phyloP scores from a whole-genome alignment of 177 flowering plant genomes.

The Telopea speciosissima region DNA sequence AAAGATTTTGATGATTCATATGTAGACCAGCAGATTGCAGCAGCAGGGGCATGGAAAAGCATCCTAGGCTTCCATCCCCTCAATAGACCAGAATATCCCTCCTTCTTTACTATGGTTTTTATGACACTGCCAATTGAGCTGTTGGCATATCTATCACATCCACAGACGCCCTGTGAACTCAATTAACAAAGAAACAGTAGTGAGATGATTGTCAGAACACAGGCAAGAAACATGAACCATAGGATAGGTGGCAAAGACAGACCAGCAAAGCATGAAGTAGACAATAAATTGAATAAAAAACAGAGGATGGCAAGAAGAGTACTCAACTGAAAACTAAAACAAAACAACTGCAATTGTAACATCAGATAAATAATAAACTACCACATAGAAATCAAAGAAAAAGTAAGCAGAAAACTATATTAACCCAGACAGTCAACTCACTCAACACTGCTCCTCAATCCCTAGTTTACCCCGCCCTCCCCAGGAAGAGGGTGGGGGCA shows the following conservation, averaged over 20 bases:
- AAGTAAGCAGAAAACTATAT: not conserved
- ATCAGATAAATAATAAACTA: not conserved
- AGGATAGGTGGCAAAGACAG: no score
- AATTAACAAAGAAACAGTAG: not conserved
- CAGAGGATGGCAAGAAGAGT: not conserved
- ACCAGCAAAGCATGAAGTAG: no score
- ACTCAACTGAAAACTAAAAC: not conserved
- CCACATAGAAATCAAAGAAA: not conserved
- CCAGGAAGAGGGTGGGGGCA: no score
- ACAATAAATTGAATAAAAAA: no score
- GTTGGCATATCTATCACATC: slow-evolving; percentile 62
- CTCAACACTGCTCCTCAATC: no score
- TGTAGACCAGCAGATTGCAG: slow-evolving; percentile 89
- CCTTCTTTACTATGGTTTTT: slow-evolving; percentile 44
- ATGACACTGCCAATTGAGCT: slow-evolving; percentile 56
- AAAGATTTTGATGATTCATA: slow-evolving; percentile 68
- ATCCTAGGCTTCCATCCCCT: slow-evolving; percentile 87
- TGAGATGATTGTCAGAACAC: not conserved
- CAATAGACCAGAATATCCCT: slow-evolving; percentile 68
- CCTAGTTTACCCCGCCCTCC: no score
- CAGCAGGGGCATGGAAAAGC: slow-evolving; percentile 93
- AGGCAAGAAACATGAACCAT: not conserved
- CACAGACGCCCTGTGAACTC: slow-evolving; percentile 59
- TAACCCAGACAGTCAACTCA: no score
- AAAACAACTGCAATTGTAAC: not conserved